Base-by-base conservation (phyloP, 306 rosid genomes). In the Cucurbita ficifolia region DNA sequence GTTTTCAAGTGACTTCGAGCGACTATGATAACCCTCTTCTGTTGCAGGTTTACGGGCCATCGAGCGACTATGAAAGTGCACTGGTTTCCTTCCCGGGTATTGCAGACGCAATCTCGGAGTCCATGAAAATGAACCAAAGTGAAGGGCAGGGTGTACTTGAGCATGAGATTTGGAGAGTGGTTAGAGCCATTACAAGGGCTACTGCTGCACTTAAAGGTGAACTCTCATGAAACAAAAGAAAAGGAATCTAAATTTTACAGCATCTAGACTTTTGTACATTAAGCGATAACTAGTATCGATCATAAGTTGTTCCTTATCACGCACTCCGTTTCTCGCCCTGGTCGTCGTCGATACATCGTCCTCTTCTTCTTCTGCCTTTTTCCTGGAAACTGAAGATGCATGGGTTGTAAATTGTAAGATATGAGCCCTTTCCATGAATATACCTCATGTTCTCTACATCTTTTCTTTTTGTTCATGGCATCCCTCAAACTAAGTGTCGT, bases 161-260 rank as follows among this genome's bases (percentile, higher is more conserved):
- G 77, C 98, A 91, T 70, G 98, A 94, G 81, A 75, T 94, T 13
- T 94, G 98, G 98, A 90, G 94, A 86, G 90, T 85, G 76, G 82
- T 86, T 29, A 83, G 98, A 85, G 95, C 97, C 74, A 87, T 94
- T 56, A 81, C 75, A 69, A 86, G 95, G 79, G 97, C 97, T 67
- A 79, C 96, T 72, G 78, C 76, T 55, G 90, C 86, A 54, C 87
- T 94, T 58, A 81, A 75, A 77, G 98, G 98, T 76, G 89, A 84
- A 40, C 75, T 94, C 71, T 73, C 81, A 50, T 92, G 82, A 86
- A 38, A 61, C 45, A 70, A 38, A 36, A 33, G 7, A 10, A 5
- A 21, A 43, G 35, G 51, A 19, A 67, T 14, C 54, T 45, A 67
- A 6, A 21, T 21, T 18, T 63, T 63, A 67, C 72, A 42, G 72